Evolutionary conservation across 148 eudicot genomes (phyloP), one percentile per base, ranked within the genome.

Genomic region (Chenopodium suecicum): DNA sequence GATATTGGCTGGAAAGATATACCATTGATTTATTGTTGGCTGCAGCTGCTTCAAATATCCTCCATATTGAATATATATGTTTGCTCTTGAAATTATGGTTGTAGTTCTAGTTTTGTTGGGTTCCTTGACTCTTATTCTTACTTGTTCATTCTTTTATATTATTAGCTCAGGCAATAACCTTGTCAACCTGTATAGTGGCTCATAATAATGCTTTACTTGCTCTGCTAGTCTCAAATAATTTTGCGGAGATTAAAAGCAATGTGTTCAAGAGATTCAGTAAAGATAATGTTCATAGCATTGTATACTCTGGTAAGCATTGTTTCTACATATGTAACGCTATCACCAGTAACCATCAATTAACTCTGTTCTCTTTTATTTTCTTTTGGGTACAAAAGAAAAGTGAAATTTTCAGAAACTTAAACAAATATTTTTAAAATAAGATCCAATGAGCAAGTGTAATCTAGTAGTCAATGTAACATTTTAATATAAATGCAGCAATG

Each of bases 181-280:
- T 95, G 87, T 95, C 99, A 67, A 94, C 98, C 54, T 95, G 99
- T 89, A 95, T 95, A 78, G 99, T 95, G 29, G 98, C 99, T 82
- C 99, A 95, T 75, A 95, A 95, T 83, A 95, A 95, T 89, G 92
- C 99, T 52, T 88, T 95, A 85, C 84, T 91, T 80, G 99, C 99
- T 77, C 81, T 95, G 87, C 89, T 95, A 85, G 97, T 95, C 66
- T 95, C 99, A 34, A 95, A 92, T 89, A 95, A 94, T 84, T 95
- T 95, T 82, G 85, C 98, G 46, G 99, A 95, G 91, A 95, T 95
- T 68, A 95, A 95, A 85, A 95, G 99, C 93, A 95, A 90, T 34
- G 99, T 95, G 74, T 95, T 95, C 79, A 95, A 95, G 86, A 93
- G 99, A 77, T 95, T 90, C 80, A 95, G 97, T 78, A 95, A 91